Evolutionary conservation across 441 rosid genomes (phyloP).

Genomic region (Erodium chrysanthum): DNA sequence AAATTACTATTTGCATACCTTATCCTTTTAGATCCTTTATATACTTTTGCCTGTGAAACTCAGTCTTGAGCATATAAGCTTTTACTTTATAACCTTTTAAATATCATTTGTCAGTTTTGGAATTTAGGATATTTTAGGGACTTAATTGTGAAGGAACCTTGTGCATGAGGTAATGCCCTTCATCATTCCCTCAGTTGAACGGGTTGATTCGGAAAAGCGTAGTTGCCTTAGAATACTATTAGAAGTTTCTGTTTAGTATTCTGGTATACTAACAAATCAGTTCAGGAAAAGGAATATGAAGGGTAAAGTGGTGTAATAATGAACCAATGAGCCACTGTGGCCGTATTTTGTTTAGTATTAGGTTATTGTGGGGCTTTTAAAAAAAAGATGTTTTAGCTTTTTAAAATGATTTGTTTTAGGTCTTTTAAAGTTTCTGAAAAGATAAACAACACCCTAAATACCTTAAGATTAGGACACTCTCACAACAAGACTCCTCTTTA

Average conservation of each 20-base stretch:
- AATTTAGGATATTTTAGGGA: neutral
- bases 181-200: neutral
- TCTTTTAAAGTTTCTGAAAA: no score
- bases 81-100: neutral
- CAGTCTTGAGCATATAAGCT: neutral
- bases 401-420: no score
- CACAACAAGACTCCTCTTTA: no score
- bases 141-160: neutral
- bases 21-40: neutral
- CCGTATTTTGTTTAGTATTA: no score
- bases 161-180: neutral
- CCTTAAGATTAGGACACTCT: no score
- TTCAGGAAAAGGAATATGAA: neutral
- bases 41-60: neutral
- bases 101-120: neutral
- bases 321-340: no score
- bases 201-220: neutral
- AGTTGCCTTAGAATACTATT: neutral
- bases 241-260: neutral
- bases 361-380: no score
- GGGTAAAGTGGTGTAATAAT: neutral
- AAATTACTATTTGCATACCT: neutral
- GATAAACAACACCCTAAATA: no score
- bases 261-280: neutral
- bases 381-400: no score